Percentiles rank a stretch among this genome's conserved stretches.
These are phyloP conservation scores for Gentiana straminea DNA, from an alignment of 257 asterid species.

Conservation along the genomic window DNA sequence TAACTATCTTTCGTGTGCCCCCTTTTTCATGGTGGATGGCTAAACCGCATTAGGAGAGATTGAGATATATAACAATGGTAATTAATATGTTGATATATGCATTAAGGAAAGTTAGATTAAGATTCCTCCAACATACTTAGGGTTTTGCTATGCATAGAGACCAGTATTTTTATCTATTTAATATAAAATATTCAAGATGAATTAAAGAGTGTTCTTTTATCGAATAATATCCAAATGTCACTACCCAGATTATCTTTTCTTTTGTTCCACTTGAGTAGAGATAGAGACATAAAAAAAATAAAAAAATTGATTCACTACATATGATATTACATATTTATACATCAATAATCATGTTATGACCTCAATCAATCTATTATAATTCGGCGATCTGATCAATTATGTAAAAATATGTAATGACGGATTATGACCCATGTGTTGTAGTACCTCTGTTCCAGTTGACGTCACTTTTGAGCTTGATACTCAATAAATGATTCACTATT, in stretches of 20 bases:
- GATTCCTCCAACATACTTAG: neutral
- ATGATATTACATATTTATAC: no score
- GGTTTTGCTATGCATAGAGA: neutral
- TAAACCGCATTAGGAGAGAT: slow-evolving; percentile 2
- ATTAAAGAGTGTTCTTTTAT: slow-evolving; percentile 8
- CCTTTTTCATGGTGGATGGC: slow-evolving; percentile 17
- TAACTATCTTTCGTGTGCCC: no score
- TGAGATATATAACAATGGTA: neutral
- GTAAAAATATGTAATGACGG: no score
- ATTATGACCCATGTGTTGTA: no score
- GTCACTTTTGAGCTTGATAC: no score
- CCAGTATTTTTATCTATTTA: neutral
- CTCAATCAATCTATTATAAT: no score
- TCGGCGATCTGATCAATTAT: no score
- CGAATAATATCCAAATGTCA: slow-evolving; percentile 19
- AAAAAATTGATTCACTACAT: neutral
- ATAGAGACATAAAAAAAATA: slow-evolving; percentile 15
- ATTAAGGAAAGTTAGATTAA: no score
- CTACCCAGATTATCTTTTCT: slow-evolving; percentile 32
- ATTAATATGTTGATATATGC: neutral
- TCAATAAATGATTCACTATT: no score
- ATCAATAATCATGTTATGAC: no score
- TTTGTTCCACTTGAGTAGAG: slow-evolving; percentile 9
- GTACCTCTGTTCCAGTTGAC: no score
- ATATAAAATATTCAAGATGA: slow-evolving; percentile 8